Percentiles rank a stretch among this genome's conserved stretches.
These are phyloP conservation scores for Isoetes taiwanensis DNA, from an alignment of 75 land plant genomes.

Conservation along the genomic window DNA sequence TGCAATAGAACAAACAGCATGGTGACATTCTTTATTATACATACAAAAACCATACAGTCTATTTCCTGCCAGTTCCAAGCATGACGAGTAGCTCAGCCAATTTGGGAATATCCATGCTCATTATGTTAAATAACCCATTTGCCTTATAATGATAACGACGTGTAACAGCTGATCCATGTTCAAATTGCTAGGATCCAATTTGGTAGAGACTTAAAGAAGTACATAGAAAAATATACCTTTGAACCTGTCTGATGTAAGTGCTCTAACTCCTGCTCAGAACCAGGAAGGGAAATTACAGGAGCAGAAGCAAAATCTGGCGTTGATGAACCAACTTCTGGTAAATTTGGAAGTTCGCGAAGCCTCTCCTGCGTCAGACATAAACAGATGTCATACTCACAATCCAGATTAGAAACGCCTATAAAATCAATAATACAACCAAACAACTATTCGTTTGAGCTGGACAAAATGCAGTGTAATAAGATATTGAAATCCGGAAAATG, in stretches of 20 bases:
- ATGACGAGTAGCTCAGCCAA: too few species aligned
- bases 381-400: background rate
- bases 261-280: slow-evolving; percentile 46
- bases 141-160: too few species aligned
- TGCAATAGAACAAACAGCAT: too few species aligned
- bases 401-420: background rate
- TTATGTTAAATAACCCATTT: too few species aligned
- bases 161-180: too few species aligned
- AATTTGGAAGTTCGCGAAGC: slow-evolving; percentile 60
- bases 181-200: too few species aligned
- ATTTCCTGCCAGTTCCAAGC: too few species aligned
- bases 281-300: slow-evolving; percentile 49
- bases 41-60: too few species aligned
- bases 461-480: too few species aligned
- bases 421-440: background rate
- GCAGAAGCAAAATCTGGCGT: too few species aligned
- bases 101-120: too few species aligned
- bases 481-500: background rate
- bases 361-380: slow-evolving; percentile 73
- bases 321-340: slow-evolving; percentile 18
- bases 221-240: slow-evolving; percentile 31
- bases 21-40: too few species aligned
- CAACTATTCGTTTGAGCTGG: background rate
- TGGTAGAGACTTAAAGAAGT: background rate
- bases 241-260: slow-evolving; percentile 16